These are phyloP conservation scores for Termitomyces sp. DNA, from an alignment of 768 basidiomycete genomes.

Conservation along the genomic window DNA sequence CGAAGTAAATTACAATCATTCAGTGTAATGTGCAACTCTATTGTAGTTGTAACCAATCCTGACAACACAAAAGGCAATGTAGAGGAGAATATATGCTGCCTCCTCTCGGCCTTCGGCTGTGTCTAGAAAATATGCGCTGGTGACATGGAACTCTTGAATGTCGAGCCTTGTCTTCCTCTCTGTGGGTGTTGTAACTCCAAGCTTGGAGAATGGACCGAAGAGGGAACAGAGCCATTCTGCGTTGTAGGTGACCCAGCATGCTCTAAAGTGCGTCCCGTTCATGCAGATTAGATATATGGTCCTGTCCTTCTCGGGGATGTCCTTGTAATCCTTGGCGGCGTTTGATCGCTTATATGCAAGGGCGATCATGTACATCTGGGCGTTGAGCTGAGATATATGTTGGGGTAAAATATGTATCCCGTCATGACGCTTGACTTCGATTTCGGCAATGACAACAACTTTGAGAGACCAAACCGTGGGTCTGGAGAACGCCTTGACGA, in stretches of 20 bases:
- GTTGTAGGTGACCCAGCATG: background rate
- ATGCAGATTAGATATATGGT: background rate
- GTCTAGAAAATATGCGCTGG: background rate
- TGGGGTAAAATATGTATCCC: background rate
- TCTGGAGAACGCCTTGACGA: background rate
- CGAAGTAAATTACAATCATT: too few species aligned
- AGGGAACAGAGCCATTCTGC: background rate
- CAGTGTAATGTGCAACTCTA: background rate
- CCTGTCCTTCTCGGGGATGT: background rate
- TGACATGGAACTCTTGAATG: background rate
- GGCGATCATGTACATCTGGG: background rate
- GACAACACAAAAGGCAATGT: background rate
- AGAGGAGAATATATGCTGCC: background rate
- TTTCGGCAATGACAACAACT: background rate
- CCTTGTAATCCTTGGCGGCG: background rate
- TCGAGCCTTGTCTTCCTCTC: background rate
- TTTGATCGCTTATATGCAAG: background rate
- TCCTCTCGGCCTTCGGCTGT: background rate
- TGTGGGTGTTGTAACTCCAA: background rate
- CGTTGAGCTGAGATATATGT: constrained; percentile 5
- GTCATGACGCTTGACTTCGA: background rate
- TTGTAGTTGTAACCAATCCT: background rate
- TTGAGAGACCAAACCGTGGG: background rate
- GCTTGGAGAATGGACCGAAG: background rate
- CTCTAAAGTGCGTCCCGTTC: background rate